Evolutionary conservation across 768 basidiomycete species (phyloP), one percentile per base, ranked within the genome.

Genomic region (Lactarius akahatsu): DNA sequence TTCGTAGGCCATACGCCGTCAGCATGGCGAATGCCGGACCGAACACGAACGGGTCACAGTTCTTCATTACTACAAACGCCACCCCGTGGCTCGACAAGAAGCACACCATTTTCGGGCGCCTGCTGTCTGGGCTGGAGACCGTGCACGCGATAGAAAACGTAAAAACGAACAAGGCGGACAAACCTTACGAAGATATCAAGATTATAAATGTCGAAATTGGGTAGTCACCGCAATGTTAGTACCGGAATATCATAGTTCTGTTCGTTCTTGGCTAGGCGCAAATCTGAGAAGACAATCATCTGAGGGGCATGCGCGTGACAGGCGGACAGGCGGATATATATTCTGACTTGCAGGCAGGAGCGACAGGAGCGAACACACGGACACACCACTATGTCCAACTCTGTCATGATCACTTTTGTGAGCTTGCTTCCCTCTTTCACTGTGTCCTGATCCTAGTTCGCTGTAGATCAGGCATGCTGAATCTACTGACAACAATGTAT

Each of bases 11-110:
- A 0, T 98, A 98, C 74, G 96, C 92, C 4, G 82, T 98, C 63
- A 94, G 92, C 73, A 96, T 97, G 95, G 94, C 94, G 9, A 95
- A 96, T 72, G 92, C 91, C 6, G 96, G 95, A 4, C 88, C 92
- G 8, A 79, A 78, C 55, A 97, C 96, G 41, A 98, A 98, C 74
- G 96, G 95, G 0, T 95, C 92, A 2, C 96, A 99, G 74, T 99
- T 98, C 81, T 99, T 98, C 80, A 94, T 98, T 75, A 98, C 96
- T 9, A 97, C 95, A 5, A 95, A 89, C 2, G 90, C 95, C 8
- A 93, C 92, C 9, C 92, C 94, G 8, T 96, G 94, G 94, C 79
- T 96, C 68, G 94, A 97, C 77, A 89, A 86, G 76, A 94, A 92
- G 71, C 89, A 92, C 74, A 96, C 93, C 0, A 91, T 98, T 70